Conservation (phyloP, 2,329 filamentous ascomycete species). For the Penicillium sp. region DNA sequence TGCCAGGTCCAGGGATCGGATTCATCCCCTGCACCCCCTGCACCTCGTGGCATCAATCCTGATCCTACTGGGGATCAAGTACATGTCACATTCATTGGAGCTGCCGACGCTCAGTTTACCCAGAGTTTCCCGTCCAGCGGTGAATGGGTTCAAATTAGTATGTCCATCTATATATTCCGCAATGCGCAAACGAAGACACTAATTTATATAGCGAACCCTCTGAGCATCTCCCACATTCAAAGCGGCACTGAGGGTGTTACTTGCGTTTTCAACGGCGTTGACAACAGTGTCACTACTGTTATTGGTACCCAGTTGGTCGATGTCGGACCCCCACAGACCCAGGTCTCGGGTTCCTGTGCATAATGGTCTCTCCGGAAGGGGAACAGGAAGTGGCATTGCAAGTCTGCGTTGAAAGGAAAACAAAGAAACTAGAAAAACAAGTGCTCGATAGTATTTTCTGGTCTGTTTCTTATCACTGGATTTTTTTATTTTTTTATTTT, state of each 20-base stretch:
- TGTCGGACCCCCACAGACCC: slow-evolving; percentile 19
- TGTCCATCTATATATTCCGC: background rate
- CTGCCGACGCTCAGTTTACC: slow-evolving; percentile 3
- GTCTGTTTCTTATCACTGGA: fast-evolving
- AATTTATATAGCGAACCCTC: slow-evolving; percentile 9
- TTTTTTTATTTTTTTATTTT: background rate
- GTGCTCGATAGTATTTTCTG: background rate
- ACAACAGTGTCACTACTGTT: slow-evolving; percentile 13
- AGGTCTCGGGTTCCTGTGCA: slow-evolving; percentile 7
- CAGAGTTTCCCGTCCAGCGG: slow-evolving; percentile 1
- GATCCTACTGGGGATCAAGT: background rate
- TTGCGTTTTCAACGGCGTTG: slow-evolving; percentile 15
- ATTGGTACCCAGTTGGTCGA: slow-evolving; percentile 11
- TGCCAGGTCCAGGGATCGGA: background rate
- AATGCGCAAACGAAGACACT: background rate
- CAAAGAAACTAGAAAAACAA: background rate
- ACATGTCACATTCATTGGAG: slow-evolving; percentile 6
- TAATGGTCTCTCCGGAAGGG: background rate
- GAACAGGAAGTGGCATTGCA: background rate
- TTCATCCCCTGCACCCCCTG: background rate
- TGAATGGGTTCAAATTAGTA: slow-evolving; percentile 11
- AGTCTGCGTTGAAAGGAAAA: background rate
- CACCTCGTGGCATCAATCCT: background rate
- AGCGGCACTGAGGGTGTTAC: background rate
- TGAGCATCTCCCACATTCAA: slow-evolving; percentile 19